Base-by-base conservation (phyloP, 805 yeast species). In the Jamesozyma lodderae region DNA sequence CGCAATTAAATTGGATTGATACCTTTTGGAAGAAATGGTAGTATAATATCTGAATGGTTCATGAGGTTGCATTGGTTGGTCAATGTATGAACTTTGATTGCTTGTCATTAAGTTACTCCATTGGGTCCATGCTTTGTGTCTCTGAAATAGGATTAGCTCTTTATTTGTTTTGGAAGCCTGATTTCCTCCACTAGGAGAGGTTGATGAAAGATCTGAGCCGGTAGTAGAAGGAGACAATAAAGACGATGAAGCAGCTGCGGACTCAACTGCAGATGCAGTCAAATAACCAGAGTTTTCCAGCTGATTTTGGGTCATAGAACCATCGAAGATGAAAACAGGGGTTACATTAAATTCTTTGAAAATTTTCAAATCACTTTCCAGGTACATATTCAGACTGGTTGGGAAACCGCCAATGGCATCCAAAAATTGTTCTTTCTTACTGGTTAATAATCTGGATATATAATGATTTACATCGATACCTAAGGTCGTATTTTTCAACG, bases 381-480 rank as follows among this genome's bases (percentile, higher is more conserved):
- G 62, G 48, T 68, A 68, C 42, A 63, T 63, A 40, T 65, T 68
- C 44, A 86, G 60, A 3, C 84, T 72, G 34, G 72, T 57, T 1
- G 95, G 94, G 40, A 79, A 71, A 0, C 94, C 95, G 18, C 94
- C 95, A 45, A 81, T 70, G 8, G 92, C 94, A 35, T 79, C 81
- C 29, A 77, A 58, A 43, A 72, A 73, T 35, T 79, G 80, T 48
- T 84, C 94, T 40, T 75, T 77, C 46, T 77, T 77, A 47, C 66
- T 66, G 4, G 79, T 52, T 42, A 81, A 60, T 31, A 81, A 66
- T 37, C 84, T 63, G 19, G 81, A 66, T 27, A 85, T 59, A 52
- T 85, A 87, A 54, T 85, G 87, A 46, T 76, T 82, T 11, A 79
- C 92, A 56, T 87, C 95, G 32, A 86, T 81, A 40, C 95, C 95